Percentiles rank a stretch among this genome's conserved stretches.
These are phyloP conservation scores for Fraxinus baroniana DNA, from an alignment of 305 asterid genomes.

Conservation along the genomic window DNA sequence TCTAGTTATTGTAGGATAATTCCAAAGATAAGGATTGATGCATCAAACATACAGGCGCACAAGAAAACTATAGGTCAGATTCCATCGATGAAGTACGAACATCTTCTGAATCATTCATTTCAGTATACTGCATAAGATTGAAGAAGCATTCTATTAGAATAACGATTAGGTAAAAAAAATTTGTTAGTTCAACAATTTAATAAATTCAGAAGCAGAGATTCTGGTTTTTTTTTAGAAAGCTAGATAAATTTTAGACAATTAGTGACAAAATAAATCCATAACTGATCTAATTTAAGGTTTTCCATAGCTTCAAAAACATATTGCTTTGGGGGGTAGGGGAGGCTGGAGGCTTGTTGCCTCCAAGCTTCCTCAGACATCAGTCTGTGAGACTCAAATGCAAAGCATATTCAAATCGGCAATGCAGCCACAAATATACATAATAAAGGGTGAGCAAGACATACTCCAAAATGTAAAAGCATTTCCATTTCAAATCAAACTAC, in stretches of 20 bases:
- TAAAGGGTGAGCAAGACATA: background rate
- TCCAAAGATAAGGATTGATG: conserved; percentile 7
- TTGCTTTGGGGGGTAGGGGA: background rate
- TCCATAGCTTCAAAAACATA: background rate
- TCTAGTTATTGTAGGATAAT: background rate
- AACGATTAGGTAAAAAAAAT: background rate
- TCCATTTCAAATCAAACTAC: background rate
- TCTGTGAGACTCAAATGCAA: background rate
- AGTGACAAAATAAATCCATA: background rate
- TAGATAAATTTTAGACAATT: background rate
- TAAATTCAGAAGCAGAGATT: background rate
- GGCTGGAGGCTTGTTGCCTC: background rate
- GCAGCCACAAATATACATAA: background rate
- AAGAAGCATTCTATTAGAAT: conserved; percentile 16
- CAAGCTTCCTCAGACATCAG: background rate
- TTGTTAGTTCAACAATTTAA: background rate
- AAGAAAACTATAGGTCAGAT: conserved; percentile 13
- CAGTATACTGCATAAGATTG: conserved; percentile 43
- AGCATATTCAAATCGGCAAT: background rate
- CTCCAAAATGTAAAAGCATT: background rate
- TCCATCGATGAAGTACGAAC: conserved; percentile 13
- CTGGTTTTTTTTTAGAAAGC: background rate
- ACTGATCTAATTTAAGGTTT: background rate
- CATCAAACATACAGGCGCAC: conserved; percentile 19
- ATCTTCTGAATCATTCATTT: conserved; percentile 29